phyloP scores from a whole-genome alignment of 2,329 filamentous ascomycete species.

The Macrophomina tecta region DNA sequence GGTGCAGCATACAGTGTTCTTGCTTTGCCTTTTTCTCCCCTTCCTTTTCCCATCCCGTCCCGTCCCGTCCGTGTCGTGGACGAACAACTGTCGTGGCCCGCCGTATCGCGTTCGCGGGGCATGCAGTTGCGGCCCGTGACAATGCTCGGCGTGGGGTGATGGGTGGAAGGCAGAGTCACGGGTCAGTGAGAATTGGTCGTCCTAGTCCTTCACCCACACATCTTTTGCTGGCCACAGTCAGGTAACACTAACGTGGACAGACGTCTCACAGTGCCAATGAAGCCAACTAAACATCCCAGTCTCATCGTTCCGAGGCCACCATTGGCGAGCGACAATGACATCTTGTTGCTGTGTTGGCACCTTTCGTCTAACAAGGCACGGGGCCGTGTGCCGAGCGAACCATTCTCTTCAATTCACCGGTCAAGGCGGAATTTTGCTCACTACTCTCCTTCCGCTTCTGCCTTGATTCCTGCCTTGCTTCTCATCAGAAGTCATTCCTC shows the following conservation, averaged over 20 bases:
- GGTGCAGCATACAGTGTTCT: not conserved
- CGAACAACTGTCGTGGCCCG: not conserved
- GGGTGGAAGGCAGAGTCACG: not conserved
- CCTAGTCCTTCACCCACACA: too few relatives aligned
- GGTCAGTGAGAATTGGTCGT: not conserved
- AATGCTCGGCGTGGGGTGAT: slow-evolving; percentile 1
- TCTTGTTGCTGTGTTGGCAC: not conserved
- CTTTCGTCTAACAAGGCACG: not conserved
- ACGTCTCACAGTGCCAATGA: not conserved
- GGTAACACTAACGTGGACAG: not conserved
- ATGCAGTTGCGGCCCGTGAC: not conserved
- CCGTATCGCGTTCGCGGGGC: not conserved
- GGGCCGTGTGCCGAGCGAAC: not conserved
- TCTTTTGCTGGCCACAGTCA: not conserved
- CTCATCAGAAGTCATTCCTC: not conserved
- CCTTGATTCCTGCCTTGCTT: not conserved
- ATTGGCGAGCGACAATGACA: not conserved
- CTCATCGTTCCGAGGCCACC: not conserved
- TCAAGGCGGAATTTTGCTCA: not conserved
- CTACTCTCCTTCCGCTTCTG: not conserved
- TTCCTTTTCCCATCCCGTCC: not conserved
- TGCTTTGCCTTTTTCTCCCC: not conserved
- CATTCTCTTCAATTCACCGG: not conserved
- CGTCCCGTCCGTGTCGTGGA: not conserved
- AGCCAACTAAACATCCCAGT: not conserved